Base-by-base conservation (phyloP, 257 asterid genomes). In the Haberlea rhodopensis region DNA sequence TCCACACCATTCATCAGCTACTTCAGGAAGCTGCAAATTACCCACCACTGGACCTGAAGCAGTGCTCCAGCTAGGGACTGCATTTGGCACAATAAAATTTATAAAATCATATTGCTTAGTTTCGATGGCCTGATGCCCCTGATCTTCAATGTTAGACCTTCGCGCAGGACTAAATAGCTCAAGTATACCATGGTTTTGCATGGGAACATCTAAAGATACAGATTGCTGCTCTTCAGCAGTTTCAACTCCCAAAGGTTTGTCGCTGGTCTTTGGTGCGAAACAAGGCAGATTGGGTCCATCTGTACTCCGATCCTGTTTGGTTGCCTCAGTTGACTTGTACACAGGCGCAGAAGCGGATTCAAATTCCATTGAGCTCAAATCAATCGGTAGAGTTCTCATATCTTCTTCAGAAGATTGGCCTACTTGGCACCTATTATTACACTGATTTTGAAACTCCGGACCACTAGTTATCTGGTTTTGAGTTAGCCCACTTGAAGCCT, bases 151-250 rank as follows among this genome's bases (percentile, higher is more conserved):
- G 68, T 71, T 75, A 5, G 82, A 67, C 61, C 71, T 76, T 29
- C 89, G 79, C 51, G 87, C 40, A 56, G 85, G 82, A 61, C 84
- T 74, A 9, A 76, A 79, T 62, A 79, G 75, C 76, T 75, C 82
- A 65, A 75, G 37, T 62, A 81, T 52, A 55, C 70, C 64, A 5
- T 76, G 65, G 34, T 60, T 59, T 68, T 72, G 78, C 65, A 51
- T 48, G 6, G 66, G 73, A 5, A 74, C 65, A 43, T 71, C 75
- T 9, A 75, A 34, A 59, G 76, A 51, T 37, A 57, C 18, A 45
- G 73, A 51, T 23, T 61, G 78, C 37, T 58, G 71, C 51, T 60
- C 72, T 68, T 66, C 79, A 51, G 72, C 55, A 31, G 59, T 60
- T 40, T 67, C 57, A 53, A 20, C 63, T 45, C 57, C 67, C 66